Evolutionary conservation across 192 early-diverging fungal genomes (phyloP).

Genomic region (Coemansia sp.): DNA sequence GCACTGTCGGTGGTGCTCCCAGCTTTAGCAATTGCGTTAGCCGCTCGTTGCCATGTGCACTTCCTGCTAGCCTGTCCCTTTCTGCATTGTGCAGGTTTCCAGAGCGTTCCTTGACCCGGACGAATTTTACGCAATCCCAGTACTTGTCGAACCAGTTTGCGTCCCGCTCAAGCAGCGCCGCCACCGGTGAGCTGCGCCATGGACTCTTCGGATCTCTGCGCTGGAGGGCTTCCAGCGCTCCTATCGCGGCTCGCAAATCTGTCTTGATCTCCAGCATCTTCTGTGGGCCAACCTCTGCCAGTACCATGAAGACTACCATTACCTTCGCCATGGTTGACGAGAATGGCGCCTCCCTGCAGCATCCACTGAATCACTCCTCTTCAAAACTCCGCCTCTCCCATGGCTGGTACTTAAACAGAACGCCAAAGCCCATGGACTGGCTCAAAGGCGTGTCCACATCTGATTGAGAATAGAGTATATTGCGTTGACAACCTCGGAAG

Average conservation of each 20-base stretch:
- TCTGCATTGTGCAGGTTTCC: no score
- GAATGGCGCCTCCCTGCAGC: background rate
- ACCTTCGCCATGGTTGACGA: constrained; percentile 4
- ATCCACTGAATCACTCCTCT: background rate
- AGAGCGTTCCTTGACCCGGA: no score
- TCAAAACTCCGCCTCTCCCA: background rate
- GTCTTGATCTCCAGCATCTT: background rate
- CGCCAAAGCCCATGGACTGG: no score
- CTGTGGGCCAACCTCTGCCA: background rate
- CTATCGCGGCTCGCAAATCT: constrained; percentile 7
- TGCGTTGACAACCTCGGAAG: no score
- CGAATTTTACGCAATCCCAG: no score
- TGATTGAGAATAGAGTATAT: no score
- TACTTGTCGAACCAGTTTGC: no score
- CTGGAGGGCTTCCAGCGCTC: background rate
- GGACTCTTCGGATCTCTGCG: background rate
- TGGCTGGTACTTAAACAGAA: background rate
- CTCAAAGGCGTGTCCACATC: no score
- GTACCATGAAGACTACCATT: background rate
- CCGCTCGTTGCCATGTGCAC: no score
- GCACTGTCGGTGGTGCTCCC: no score
- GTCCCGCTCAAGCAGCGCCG: background rate
- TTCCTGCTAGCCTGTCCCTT: no score
- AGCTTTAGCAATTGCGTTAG: no score
- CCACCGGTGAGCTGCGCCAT: background rate